Evolutionary conservation across 2,329 filamentous ascomycete species (phyloP).

Genomic region (Anisogramma anomala): DNA sequence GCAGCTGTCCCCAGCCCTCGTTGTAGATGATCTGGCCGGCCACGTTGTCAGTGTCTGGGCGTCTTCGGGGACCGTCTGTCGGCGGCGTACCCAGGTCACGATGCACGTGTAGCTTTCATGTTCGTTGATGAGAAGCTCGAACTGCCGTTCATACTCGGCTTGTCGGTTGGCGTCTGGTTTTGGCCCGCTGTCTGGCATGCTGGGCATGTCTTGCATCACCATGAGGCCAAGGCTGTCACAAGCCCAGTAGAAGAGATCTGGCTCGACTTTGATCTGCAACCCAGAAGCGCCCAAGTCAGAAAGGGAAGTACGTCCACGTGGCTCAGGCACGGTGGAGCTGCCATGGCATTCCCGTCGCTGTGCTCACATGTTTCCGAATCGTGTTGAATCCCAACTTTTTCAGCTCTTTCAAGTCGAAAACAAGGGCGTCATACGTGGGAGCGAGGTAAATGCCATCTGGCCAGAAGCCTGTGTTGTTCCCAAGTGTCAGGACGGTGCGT

Average conservation of each 20-base stretch:
- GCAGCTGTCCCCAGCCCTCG: slow-evolving; percentile 58
- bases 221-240: slow-evolving; percentile 55
- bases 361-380: slow-evolving; percentile 55
- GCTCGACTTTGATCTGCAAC: slow-evolving; percentile 51
- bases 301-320: too few relatives aligned
- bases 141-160: slow-evolving; percentile 51
- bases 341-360: not conserved
- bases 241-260: slow-evolving; percentile 55
- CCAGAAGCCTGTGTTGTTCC: slow-evolving; percentile 55
- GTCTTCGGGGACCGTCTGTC: slow-evolving; percentile 17
- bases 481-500: too few relatives aligned
- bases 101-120: slow-evolving; percentile 55
- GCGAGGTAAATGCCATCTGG: slow-evolving; percentile 57
- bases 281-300: too few relatives aligned
- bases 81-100: slow-evolving; percentile 42
- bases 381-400: slow-evolving; percentile 60
- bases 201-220: slow-evolving; percentile 63
- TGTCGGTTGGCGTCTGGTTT: slow-evolving; percentile 39
- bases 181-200: slow-evolving; percentile 29
- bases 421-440: slow-evolving; percentile 55
- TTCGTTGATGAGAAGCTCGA: slow-evolving; percentile 50
- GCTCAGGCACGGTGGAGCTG: not conserved
- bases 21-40: slow-evolving; percentile 49
- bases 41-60: too few relatives aligned
- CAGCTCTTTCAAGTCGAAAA: slow-evolving; percentile 50